Percentiles rank a stretch among this genome's conserved stretches.
Evolutionary conservation across 2,329 filamentous ascomycete species (phyloP).

Genomic region (Trichoderma asperellum): DNA sequence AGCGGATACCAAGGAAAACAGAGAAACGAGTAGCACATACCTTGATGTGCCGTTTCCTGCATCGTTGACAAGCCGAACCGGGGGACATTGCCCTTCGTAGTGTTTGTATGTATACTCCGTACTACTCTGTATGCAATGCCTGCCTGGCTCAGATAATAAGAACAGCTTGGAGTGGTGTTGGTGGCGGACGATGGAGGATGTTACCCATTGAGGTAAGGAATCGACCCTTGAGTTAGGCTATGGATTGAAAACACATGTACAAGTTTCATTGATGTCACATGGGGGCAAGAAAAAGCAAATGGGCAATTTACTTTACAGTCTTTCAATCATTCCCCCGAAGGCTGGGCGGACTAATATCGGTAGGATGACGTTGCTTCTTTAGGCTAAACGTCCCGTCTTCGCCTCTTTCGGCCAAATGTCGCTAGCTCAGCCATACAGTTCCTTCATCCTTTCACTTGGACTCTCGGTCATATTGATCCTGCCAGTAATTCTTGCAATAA

Average conservation of each 20-base stretch:
- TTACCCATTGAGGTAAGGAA: conserved; percentile 23
- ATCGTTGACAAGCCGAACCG: conserved; percentile 23
- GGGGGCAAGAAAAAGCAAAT: neutral
- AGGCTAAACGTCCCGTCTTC: conserved; percentile 12
- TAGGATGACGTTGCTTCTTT: conserved; percentile 21
- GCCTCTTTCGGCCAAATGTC: neutral
- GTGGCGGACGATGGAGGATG: neutral
- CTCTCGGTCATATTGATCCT: neutral
- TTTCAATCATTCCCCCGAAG: neutral
- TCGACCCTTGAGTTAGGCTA: neutral
- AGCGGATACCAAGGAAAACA: neutral
- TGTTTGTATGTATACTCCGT: neutral
- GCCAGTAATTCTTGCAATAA: neutral
- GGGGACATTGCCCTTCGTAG: conserved; percentile 18
- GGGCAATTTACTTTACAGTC: neutral
- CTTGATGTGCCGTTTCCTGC: conserved; percentile 20
- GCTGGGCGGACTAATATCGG: conserved; percentile 15
- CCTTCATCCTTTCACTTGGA: neutral
- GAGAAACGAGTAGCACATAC: neutral
- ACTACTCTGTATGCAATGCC: neutral
- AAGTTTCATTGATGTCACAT: neutral
- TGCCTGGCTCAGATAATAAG: neutral
- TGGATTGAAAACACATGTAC: neutral
- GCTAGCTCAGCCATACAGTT: neutral
- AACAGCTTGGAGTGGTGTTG: neutral